Evolutionary conservation across 768 basidiomycete genomes (phyloP).

Genomic region (Tricholoma furcatifolium): DNA sequence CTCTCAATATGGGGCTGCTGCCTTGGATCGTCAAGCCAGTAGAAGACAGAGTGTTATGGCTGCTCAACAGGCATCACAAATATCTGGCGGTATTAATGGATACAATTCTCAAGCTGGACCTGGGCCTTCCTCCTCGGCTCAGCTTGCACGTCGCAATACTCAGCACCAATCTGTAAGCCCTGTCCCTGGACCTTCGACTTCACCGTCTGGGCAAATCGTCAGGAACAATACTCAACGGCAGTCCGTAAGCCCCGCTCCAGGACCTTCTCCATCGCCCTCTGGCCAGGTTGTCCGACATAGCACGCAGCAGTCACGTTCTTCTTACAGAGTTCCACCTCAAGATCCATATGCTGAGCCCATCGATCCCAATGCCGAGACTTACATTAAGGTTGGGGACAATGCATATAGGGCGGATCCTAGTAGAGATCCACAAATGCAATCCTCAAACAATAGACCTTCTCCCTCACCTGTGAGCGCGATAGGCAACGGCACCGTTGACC

Average conservation of each 20-base stretch:
- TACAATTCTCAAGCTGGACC: slow-evolving; percentile 6
- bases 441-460: slow-evolving; percentile 18
- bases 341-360: slow-evolving; percentile 60
- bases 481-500: slow-evolving; percentile 46
- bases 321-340: slow-evolving; percentile 28
- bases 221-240: slow-evolving; percentile 13
- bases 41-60: slow-evolving; percentile 15
- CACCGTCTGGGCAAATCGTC: slow-evolving; percentile 14
- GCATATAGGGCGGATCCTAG: slow-evolving; percentile 66
- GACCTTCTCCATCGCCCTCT: slow-evolving; percentile 21
- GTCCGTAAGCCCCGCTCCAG: slow-evolving; percentile 19
- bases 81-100: slow-evolving; percentile 33
- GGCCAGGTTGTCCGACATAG: slow-evolving; percentile 14
- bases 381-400: slow-evolving; percentile 67
- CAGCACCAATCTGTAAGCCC: slow-evolving; percentile 21
- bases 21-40: slow-evolving; percentile 33
- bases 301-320: slow-evolving; percentile 18
- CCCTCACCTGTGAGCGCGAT: slow-evolving; percentile 27
- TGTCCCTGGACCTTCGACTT: slow-evolving; percentile 22
- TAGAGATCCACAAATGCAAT: slow-evolving; percentile 57
- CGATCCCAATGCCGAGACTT: slow-evolving; percentile 63
- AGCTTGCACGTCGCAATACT: slow-evolving; percentile 14
- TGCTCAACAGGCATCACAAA: slow-evolving; percentile 23
- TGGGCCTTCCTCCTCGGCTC: slow-evolving; percentile 17
- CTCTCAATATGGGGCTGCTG: slow-evolving; percentile 25